Conservation (phyloP, 306 rosid species). For the Potentilla sterilis region DNA sequence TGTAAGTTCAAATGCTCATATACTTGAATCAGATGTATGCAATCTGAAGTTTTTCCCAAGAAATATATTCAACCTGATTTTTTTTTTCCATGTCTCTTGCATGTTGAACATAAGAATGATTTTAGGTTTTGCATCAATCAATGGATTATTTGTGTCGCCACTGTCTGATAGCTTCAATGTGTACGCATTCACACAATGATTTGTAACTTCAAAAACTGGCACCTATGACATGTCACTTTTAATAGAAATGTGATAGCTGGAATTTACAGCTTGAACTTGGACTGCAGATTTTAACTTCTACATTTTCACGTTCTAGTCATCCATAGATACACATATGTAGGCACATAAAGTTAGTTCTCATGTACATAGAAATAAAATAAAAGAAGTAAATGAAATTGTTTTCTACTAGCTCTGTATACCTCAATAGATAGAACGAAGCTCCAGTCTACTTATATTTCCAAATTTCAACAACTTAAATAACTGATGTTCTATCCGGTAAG, state of each 20-base stretch:
- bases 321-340: too few species aligned
- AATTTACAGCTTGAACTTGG: neutral
- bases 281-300: neutral
- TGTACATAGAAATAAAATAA: too few species aligned
- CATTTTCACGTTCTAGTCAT: neutral
- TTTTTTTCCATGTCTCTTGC: neutral
- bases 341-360: too few species aligned
- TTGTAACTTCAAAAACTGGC: constrained; percentile 5
- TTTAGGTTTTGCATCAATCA: neutral
- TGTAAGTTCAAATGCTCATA: constrained; percentile 9
- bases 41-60: constrained; percentile 11
- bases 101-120: constrained; percentile 6
- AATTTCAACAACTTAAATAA: neutral
- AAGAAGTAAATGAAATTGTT: neutral
- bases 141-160: neutral
- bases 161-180: neutral
- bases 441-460: neutral
- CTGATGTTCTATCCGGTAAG: neutral
- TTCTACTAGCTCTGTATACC: neutral
- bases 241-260: neutral
- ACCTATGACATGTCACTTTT: neutral
- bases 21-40: constrained; percentile 7
- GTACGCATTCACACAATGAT: neutral
- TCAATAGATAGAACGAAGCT: neutral
- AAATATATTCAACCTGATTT: neutral